Evolutionary conservation across 169 alveolate species (phyloP), one percentile per base, ranked within the genome.

Genomic region (Cryptosporidium felis): DNA sequence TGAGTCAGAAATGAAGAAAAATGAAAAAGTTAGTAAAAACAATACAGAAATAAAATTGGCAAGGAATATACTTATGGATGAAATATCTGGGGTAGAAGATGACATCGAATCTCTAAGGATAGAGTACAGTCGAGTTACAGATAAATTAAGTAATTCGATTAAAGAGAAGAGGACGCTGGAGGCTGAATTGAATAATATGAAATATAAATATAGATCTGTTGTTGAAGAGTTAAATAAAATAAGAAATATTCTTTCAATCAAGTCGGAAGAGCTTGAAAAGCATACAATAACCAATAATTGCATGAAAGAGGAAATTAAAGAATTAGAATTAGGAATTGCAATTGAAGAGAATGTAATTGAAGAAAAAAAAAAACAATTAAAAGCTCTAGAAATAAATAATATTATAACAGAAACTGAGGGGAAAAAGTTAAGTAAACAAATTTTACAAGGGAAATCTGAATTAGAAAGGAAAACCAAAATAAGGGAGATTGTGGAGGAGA

Each of bases 261-360:
- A 49, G 21, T 2, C 36, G 16, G 85, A 74, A 36, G 59, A 74
- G 32, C 36, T 51, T 18, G 26, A 56, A 34, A 36, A 49, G 26
- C 18, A 53, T 5, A 18, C 32, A 16, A 26, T 10, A 12, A 10
- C 16, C 6, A 74, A 74, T 38, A 60, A 74, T 6, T 26, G 10
- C 12, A 58, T 56, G 6, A 74, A 38, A 74, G 38, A 32, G 26
- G 67, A 74, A 38, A 21, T 74, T 5, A 67, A 74, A 34, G 61
- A 74, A 53, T 40, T 74, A 21, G 85, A 74, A 23, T 59, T 74
- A 5, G 65, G 74, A 28, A 74, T 74, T 21, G 56, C 60, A 5
- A 14, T 74, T 6, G 85, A 74, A 18, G 85, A 74, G 12, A 53
- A 40, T 18, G 36, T 23, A 3, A 53, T 74, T 9, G 16, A 10